Conservation (phyloP, 1,284 basidiomycete species). For the Mycena citricolor region DNA sequence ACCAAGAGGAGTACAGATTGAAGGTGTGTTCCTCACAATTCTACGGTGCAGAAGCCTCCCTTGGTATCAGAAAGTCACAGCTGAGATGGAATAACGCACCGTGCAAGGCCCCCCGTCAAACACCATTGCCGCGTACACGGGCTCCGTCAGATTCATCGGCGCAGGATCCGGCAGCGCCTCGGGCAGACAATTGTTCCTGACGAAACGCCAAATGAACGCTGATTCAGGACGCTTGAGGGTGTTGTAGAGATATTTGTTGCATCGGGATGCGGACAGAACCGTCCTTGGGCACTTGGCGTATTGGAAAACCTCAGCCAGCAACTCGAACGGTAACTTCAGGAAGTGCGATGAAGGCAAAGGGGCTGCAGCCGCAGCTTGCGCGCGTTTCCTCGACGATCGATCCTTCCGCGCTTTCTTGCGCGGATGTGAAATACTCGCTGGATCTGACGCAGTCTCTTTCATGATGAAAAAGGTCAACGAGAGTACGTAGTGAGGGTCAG, state of each 20-base stretch:
- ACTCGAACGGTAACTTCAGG: slow-evolving; percentile 25
- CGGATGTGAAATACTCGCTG: too few relatives aligned
- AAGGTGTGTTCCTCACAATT: slow-evolving; percentile 6
- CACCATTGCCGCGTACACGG: slow-evolving; percentile 56
- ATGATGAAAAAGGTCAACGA: too few relatives aligned
- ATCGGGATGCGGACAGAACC: slow-evolving; percentile 26
- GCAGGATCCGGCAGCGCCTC: slow-evolving; percentile 45
- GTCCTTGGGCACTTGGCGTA: slow-evolving; percentile 25
- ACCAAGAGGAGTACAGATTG: slow-evolving; percentile 20
- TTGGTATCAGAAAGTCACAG: too few relatives aligned
- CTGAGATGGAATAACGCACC: slow-evolving; percentile 35
- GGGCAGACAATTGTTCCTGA: slow-evolving; percentile 37
- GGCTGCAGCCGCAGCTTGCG: too few relatives aligned
- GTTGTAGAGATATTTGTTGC: slow-evolving; percentile 31
- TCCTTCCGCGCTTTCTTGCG: too few relatives aligned
- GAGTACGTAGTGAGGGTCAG: too few relatives aligned
- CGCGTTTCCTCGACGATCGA: too few relatives aligned
- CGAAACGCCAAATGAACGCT: slow-evolving; percentile 50
- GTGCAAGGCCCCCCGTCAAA: slow-evolving; percentile 59
- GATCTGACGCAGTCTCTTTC: too few relatives aligned
- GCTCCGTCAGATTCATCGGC: slow-evolving; percentile 36
- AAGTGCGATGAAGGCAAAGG: too few relatives aligned
- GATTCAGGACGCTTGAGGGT: slow-evolving; percentile 43
- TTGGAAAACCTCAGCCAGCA: slow-evolving; percentile 27
- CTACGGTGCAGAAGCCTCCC: neutral